These are phyloP conservation scores for Barnettozyma salicaria DNA, from an alignment of 805 yeast genomes.

Conservation along the genomic window DNA sequence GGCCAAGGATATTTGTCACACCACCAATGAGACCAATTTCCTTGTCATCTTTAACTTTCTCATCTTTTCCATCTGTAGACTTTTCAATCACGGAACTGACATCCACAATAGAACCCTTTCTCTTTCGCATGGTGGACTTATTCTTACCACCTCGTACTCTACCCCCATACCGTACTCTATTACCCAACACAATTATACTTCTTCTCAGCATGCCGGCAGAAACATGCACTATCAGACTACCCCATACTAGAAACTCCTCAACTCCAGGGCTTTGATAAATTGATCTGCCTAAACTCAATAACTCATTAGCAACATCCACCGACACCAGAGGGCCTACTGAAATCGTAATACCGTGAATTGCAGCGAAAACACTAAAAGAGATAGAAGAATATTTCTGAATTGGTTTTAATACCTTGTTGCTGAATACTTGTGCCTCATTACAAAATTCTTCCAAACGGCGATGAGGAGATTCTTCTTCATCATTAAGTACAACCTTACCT, in stretches of 20 bases:
- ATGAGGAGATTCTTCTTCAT: too few relatives aligned
- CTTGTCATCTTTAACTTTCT: slow-evolving; percentile 33
- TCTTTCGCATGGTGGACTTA: slow-evolving; percentile 22
- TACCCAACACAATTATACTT: slow-evolving; percentile 29
- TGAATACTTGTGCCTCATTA: background rate
- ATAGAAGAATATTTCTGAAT: slow-evolving; percentile 58
- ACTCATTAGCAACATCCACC: slow-evolving; percentile 40
- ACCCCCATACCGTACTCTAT: slow-evolving; percentile 23
- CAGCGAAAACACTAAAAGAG: slow-evolving; percentile 48
- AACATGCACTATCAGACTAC: slow-evolving; percentile 44
- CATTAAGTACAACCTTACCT: too few relatives aligned
- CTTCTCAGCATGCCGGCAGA: slow-evolving; percentile 46
- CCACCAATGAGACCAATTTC: slow-evolving; percentile 59
- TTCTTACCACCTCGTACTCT: slow-evolving; percentile 12
- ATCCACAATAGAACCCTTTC: slow-evolving; percentile 18
- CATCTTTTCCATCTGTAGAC: background rate
- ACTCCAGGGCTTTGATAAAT: slow-evolving; percentile 50
- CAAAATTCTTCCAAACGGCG: too few relatives aligned
- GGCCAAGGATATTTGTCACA: slow-evolving; percentile 42
- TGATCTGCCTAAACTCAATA: slow-evolving; percentile 54
- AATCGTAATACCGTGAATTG: slow-evolving; percentile 52
- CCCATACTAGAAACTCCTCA: slow-evolving; percentile 44
- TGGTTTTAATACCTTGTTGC: slow-evolving; percentile 13
- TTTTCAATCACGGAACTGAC: slow-evolving; percentile 7
- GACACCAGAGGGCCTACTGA: slow-evolving; percentile 48